A percentile compares a stretch with the other conserved stretches of the same genome.
Evolutionary conservation across 2,329 filamentous ascomycete genomes (phyloP).

Genomic region (Sclerotinia trifoliorum): DNA sequence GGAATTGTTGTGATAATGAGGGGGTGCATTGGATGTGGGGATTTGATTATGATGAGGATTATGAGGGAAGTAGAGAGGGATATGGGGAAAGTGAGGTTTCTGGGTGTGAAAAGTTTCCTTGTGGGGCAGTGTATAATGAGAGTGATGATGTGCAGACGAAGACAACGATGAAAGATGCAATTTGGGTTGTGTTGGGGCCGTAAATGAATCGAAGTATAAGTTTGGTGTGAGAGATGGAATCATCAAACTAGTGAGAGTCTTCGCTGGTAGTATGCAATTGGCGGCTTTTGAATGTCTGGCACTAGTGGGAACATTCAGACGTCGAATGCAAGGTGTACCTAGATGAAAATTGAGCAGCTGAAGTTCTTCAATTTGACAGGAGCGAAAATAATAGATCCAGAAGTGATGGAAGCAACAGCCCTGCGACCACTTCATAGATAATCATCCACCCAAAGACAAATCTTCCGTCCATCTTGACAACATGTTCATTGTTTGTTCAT

Average conservation of each 20-base stretch:
- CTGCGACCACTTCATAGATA: background rate
- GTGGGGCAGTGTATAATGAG: background rate
- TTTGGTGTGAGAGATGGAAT: background rate
- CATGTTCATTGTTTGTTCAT: background rate
- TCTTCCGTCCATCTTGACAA: background rate
- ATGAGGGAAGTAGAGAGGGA: background rate
- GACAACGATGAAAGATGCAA: background rate
- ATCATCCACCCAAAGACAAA: background rate
- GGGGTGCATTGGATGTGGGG: conserved; percentile 20
- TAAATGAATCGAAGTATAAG: background rate
- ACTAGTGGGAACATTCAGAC: background rate
- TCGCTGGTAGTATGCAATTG: too few species aligned
- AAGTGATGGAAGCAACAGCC: background rate
- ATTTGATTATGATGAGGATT: background rate
- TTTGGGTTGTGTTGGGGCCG: background rate
- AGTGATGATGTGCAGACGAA: conserved; percentile 13
- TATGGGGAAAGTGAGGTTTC: background rate
- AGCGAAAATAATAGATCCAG: background rate
- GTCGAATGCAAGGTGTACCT: background rate
- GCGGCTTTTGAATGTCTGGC: background rate
- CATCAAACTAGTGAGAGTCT: background rate
- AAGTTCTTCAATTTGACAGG: background rate
- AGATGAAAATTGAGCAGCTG: background rate
- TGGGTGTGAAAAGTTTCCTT: conserved; percentile 5
- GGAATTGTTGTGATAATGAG: conserved; percentile 10